These are phyloP conservation scores for Capsicum rhomboideum DNA, from an alignment of 257 asterid species.

Conservation along the genomic window DNA sequence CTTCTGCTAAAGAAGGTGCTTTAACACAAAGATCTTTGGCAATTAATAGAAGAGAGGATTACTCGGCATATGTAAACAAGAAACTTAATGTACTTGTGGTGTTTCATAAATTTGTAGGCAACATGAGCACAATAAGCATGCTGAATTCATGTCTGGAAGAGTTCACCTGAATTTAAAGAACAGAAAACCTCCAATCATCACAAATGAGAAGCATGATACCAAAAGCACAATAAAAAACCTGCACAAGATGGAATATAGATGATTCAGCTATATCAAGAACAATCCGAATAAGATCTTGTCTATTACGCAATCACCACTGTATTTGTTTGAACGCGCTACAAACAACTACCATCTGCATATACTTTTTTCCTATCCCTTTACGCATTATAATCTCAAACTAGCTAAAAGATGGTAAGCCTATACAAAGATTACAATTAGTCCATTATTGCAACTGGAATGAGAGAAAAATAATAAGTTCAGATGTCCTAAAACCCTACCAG, in stretches of 20 bases:
- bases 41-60: background rate
- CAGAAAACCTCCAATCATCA: slow-evolving; percentile 85
- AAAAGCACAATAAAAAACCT: slow-evolving; percentile 85
- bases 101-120: background rate
- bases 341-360: background rate
- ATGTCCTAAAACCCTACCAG: background rate
- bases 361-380: background rate
- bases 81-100: background rate
- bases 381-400: background rate
- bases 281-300: too few relatives aligned
- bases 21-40: background rate
- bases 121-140: background rate
- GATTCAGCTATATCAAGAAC: too few relatives aligned
- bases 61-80: background rate
- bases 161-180: slow-evolving; percentile 78
- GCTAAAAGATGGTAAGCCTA: background rate
- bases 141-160: background rate
- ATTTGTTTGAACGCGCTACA: background rate
- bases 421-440: background rate
- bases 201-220: slow-evolving; percentile 72
- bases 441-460: background rate
- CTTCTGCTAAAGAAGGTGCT: background rate
- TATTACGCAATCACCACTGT: too few relatives aligned
- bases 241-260: slow-evolving; percentile 31
- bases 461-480: background rate